Evolutionary conservation across 2,329 filamentous ascomycete genomes (phyloP).

Genomic region (Penicillium sp.): DNA sequence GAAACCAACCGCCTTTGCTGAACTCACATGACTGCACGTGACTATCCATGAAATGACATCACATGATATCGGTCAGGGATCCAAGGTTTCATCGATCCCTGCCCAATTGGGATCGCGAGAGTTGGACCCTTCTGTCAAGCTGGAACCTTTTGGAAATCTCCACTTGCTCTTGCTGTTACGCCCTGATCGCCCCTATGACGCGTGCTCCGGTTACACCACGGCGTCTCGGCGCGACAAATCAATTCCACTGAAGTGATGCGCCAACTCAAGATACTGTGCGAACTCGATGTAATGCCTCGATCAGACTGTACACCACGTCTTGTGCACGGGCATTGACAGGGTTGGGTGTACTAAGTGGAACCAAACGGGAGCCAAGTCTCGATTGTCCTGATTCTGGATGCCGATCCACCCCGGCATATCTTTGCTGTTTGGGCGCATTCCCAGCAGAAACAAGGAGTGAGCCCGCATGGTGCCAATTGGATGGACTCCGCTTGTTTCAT

Average conservation of each 20-base stretch:
- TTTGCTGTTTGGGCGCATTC: conserved; percentile 19
- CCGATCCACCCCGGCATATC: conserved; percentile 22
- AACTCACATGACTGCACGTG: background rate
- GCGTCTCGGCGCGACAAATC: too few relatives aligned
- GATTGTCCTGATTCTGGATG: conserved; percentile 26
- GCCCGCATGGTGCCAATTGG: conserved; percentile 4
- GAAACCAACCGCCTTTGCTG: background rate
- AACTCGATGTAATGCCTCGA: background rate
- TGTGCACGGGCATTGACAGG: background rate
- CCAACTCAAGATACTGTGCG: background rate
- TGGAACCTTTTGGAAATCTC: background rate
- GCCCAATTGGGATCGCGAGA: background rate
- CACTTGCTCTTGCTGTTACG: too few relatives aligned
- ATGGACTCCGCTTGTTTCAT: conserved; percentile 5
- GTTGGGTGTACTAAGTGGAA: conserved; percentile 19
- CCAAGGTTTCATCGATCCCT: background rate
- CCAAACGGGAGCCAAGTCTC: conserved; percentile 19
- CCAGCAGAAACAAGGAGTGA: conserved; percentile 10
- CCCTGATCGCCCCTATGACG: background rate
- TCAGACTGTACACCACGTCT: background rate
- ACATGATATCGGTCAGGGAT: conserved; percentile 10
- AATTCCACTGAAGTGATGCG: background rate
- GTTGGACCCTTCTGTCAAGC: conserved; percentile 1
- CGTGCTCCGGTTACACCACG: background rate
- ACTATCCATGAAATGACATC: background rate